Percentiles rank a stretch among this genome's conserved stretches.
Conservation (phyloP, 1,284 basidiomycete genomes). For the Irpex rosettiformis region DNA sequence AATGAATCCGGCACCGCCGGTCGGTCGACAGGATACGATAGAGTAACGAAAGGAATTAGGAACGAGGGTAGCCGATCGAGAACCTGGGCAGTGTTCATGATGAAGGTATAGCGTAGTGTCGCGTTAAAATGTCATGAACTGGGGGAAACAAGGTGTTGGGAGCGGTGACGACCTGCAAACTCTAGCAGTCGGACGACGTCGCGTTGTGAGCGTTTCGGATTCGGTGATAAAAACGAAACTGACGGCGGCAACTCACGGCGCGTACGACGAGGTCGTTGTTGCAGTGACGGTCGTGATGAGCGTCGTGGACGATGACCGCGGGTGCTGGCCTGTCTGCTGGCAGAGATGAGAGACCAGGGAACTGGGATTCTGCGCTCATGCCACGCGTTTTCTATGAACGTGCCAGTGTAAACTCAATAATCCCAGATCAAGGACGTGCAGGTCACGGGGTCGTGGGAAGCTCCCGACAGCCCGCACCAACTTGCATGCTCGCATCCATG, state of each 20-base stretch:
- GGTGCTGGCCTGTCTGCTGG: conserved; percentile 1
- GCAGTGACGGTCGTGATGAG: neutral
- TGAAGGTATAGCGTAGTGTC: conserved; percentile 15
- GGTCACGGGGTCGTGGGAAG: conserved; percentile 12
- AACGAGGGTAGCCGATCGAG: conserved; percentile 47
- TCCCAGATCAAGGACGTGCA: neutral
- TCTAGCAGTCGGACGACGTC: conserved; percentile 11
- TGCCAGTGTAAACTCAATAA: neutral
- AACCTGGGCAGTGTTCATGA: conserved; percentile 32
- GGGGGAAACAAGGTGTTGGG: conserved; percentile 11
- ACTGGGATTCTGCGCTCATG: neutral
- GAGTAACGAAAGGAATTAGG: conserved; percentile 64
- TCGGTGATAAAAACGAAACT: neutral
- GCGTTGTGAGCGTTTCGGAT: neutral
- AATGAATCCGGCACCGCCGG: conserved; percentile 67
- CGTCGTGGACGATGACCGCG: neutral
- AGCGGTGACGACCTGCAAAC: neutral
- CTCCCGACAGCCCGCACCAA: neutral
- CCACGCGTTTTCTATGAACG: neutral
- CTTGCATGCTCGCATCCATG: neutral
- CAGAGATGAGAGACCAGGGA: neutral
- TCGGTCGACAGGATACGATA: conserved; percentile 65
- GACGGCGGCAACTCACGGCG: neutral
- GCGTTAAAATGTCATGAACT: conserved; percentile 27
- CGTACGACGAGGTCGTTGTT: neutral